Evolutionary conservation across 805 yeast genomes (phyloP).

Genomic region (Candida nitratophila): DNA sequence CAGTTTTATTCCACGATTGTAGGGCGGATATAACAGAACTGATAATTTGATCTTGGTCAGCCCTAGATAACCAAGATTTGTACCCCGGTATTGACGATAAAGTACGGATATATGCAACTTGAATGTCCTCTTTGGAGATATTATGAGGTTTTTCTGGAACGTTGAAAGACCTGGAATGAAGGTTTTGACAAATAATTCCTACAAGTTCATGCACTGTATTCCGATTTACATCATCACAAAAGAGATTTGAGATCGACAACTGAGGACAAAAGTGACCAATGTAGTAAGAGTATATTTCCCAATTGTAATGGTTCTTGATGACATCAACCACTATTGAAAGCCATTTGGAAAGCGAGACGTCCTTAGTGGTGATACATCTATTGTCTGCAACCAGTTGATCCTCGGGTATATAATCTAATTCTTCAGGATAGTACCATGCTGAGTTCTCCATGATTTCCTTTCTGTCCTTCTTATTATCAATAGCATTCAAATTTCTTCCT

Average conservation of each 20-base stretch:
- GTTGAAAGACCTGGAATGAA: slow-evolving; percentile 42
- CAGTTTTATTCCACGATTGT: slow-evolving; percentile 72
- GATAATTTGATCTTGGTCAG: slow-evolving; percentile 58
- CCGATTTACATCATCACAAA: slow-evolving; percentile 30
- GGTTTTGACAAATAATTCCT: slow-evolving; percentile 45
- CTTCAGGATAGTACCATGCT: slow-evolving; percentile 60
- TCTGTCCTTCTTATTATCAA: slow-evolving; percentile 10
- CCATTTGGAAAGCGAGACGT: slow-evolving; percentile 45
- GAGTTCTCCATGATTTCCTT: slow-evolving; percentile 18
- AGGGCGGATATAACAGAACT: slow-evolving; percentile 53
- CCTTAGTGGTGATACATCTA: slow-evolving; percentile 14
- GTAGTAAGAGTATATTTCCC: slow-evolving; percentile 66
- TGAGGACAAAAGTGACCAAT: slow-evolving; percentile 70
- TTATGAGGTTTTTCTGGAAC: slow-evolving; percentile 32
- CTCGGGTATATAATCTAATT: slow-evolving; percentile 37
- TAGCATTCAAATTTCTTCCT: slow-evolving; percentile 36
- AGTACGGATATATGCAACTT: slow-evolving; percentile 56
- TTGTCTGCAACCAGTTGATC: slow-evolving; percentile 29
- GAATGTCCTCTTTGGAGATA: slow-evolving; percentile 52
- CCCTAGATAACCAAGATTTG: slow-evolving; percentile 42
- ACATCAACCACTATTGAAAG: slow-evolving; percentile 40
- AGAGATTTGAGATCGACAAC: slow-evolving; percentile 49
- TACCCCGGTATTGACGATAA: slow-evolving; percentile 59
- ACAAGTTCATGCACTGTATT: slow-evolving; percentile 37
- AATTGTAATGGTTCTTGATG: slow-evolving; percentile 46